Evolutionary conservation across 1,284 basidiomycete genomes (phyloP).

Genomic region (Trichosporon sp.): DNA sequence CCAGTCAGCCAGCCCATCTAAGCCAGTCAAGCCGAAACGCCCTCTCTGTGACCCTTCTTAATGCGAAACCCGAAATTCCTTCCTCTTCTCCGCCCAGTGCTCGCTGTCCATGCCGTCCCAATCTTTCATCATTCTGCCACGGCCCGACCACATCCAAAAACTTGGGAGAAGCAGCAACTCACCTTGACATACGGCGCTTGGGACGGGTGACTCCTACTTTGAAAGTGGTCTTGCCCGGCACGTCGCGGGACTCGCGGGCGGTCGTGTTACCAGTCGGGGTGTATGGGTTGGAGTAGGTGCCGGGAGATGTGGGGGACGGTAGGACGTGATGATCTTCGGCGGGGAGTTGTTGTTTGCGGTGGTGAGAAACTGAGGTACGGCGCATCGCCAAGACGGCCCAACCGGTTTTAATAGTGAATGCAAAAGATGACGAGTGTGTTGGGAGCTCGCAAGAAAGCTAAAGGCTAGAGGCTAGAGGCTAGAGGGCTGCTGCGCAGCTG

Average conservation of each 20-base stretch:
- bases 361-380: conserved; percentile 2
- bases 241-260: not conserved
- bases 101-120: too few species aligned
- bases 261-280: not conserved
- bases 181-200: conserved; percentile 43
- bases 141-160: not conserved
- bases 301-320: not conserved
- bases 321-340: not conserved
- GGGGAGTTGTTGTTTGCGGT: conserved; percentile 1
- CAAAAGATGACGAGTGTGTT: conserved; percentile 3
- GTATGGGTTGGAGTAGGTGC: not conserved
- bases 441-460: not conserved
- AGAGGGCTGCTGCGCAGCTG: not conserved
- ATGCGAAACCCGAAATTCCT: not conserved
- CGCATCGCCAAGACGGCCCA: not conserved
- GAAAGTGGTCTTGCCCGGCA: not conserved
- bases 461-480: not conserved
- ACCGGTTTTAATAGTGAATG: not conserved
- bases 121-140: not conserved
- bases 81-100: not conserved
- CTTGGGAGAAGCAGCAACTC: conserved; percentile 20
- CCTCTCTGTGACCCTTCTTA: not conserved
- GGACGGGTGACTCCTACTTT: conserved; percentile 36
- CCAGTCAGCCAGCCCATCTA: not conserved
- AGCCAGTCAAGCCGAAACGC: not conserved